Base-by-base conservation (phyloP, 176 grass and related monocot genomes). In the Eragrostis curvula region DNA sequence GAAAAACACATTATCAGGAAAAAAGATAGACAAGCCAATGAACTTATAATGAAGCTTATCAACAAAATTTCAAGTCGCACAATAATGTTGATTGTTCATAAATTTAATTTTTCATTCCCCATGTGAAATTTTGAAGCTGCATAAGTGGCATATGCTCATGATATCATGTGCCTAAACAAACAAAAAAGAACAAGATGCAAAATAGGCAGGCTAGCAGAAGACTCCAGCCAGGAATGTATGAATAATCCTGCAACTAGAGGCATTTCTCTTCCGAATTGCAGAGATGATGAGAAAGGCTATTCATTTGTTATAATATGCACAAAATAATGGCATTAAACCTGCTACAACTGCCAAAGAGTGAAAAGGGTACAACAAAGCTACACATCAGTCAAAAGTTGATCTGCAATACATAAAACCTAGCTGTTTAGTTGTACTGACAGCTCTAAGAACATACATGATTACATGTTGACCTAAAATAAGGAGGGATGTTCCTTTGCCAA, bases 361-460 rank as follows among this genome's bases (percentile, higher is more conserved):
- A 78, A 77, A 21, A 81, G 42, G 23, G 28, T 90, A 86, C 83
- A 89, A 79, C 32, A 86, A 55, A 78, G 73, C 79, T 84, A 84
- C 59, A 40, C 60, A 80, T 28, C 61, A 89, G 44, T 83, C 40
- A 67, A 87, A 79, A 43, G 28, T 73, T 45, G 9, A 86, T 73
- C 83, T 85, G 73, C 88, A 79, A 74, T 79, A 83, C 84, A 28
- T 90, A 86, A 74, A 85, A 68, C 61, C 84, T 90, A 86, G 30
- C 25, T 60, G 79, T 83, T 79, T 74, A 86, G 84, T 69, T 83
- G 79, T 57, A 65, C 79, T 74, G 50, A 52, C 88, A 83, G 84
- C 68, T 79, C 74, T 90, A 90, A 79, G 79, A 86, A 79, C 88
- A 78, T 90, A 79, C 79, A 83, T 68, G 81, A 74, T 81, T 90